Percentiles rank a stretch among this genome's conserved stretches.
Evolutionary conservation across 306 rosid genomes (phyloP).

Genomic region (Cucurbita ficifolia): DNA sequence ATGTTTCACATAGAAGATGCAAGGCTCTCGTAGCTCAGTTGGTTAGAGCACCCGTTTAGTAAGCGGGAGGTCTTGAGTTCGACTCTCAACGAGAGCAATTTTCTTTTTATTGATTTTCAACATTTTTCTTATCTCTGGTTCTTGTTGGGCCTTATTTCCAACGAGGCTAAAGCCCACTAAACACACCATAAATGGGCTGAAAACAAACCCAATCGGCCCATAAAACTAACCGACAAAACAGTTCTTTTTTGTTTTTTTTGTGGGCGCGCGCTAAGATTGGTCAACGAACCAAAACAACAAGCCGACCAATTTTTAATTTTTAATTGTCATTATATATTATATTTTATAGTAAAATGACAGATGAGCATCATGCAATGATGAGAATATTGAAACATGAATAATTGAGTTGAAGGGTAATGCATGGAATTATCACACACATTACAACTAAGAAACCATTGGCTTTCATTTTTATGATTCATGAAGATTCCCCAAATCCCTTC

Average conservation of each 20-base stretch:
- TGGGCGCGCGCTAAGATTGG: background rate
- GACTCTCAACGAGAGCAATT: background rate
- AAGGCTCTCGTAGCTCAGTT: background rate
- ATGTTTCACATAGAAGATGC: accelerated
- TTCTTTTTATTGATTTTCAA: background rate
- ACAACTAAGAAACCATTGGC: background rate
- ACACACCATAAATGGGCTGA: background rate
- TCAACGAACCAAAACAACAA: background rate
- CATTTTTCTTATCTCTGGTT: background rate
- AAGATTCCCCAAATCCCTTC: slow-evolving; percentile 5
- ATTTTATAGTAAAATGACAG: background rate
- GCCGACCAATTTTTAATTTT: background rate
- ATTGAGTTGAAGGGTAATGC: background rate
- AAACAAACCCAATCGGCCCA: background rate
- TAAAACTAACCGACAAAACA: background rate
- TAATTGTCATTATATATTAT: background rate
- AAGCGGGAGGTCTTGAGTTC: slow-evolving; percentile 7
- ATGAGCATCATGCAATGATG: background rate
- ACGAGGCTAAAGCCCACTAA: background rate
- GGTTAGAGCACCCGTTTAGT: slow-evolving; percentile 6
- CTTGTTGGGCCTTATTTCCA: background rate
- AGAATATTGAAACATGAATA: background rate
- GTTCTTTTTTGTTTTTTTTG: background rate
- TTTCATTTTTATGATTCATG: background rate
- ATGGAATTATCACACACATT: background rate